Evolutionary conservation across 129 eudicot species (phyloP), one percentile per base, ranked within the genome.

Genomic region (Sambucus nigra): DNA sequence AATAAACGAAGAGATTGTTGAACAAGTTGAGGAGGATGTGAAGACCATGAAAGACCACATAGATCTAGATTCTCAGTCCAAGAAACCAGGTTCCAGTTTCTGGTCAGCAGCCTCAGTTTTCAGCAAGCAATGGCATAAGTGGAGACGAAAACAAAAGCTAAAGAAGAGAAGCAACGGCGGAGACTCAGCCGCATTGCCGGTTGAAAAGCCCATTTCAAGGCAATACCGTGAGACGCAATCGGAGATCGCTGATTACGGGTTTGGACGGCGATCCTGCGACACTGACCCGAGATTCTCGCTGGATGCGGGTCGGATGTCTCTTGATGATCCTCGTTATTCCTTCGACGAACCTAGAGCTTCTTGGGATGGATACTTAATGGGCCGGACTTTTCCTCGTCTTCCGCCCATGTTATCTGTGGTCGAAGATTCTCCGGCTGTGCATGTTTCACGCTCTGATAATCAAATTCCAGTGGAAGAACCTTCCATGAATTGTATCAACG

Each of bases 321-420:
- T 78, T 62, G 98, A 89, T 59, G 95, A 81, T 61, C 75, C 83
- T 27, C 69, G 98, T n/a, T 79, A 72, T 40, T 89, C 98, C 12
- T 79, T 84, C 52, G 98, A 89, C n/a, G 86, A 89, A 68, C 98
- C 95, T 54, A 70, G 98, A 40, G 98, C 98, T 33, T 81, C 94
- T 5, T 89, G 98, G 97, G 97, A 89, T 41, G 97, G 97, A 2
- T 69, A 84, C 29, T 16, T 84, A 54, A 76, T 73, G 23, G 95
- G 95, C 14, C 65, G 83, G 78, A 71, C 61, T 2, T 78, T 84
- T 50, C 77, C 94, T 3, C 71, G 85, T 55, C 79, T 87, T 50
- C 86, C 95, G 1, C 94, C 97, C 11, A 88, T 84, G 94, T 75
- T 88, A 21, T 76, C 82, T 11, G 73, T 84, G 92, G 77, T 88